Percentiles rank a stretch among this genome's conserved stretches.
Conservation (phyloP, 192 early-diverging fungal genomes). For the Entomortierella beljakovae region DNA sequence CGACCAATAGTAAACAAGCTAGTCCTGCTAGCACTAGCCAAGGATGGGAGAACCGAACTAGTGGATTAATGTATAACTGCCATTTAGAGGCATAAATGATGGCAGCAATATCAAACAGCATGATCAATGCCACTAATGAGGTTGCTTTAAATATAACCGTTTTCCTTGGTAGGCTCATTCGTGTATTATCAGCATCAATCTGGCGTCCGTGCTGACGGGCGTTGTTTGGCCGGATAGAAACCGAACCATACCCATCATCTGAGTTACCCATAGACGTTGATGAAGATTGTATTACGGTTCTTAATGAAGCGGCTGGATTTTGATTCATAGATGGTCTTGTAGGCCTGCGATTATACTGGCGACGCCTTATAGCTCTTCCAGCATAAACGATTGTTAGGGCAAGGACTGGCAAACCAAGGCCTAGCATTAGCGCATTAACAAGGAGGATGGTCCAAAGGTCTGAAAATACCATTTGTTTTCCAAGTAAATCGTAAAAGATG, state of each 20-base stretch:
- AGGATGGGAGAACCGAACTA: slow-evolving; percentile 21
- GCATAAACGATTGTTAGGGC: slow-evolving; percentile 1
- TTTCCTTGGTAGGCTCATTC: background rate
- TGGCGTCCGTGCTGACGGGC: slow-evolving; percentile 4
- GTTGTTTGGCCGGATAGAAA: background rate
- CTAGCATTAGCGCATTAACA: slow-evolving; percentile 16
- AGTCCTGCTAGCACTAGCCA: slow-evolving; percentile 31
- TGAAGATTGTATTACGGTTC: slow-evolving; percentile 25
- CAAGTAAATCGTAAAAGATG: slow-evolving; percentile 43
- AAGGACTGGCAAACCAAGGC: slow-evolving; percentile 34
- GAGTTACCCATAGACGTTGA: slow-evolving; percentile 21
- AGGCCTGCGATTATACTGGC: background rate
- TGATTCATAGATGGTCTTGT: background rate
- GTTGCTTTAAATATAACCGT: slow-evolving; percentile 3
- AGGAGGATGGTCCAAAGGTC: slow-evolving; percentile 29
- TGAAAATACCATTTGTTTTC: slow-evolving; percentile 19
- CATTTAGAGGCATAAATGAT: slow-evolving; percentile 8
- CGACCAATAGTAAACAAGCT: slow-evolving; percentile 2
- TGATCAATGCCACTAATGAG: slow-evolving; percentile 11
- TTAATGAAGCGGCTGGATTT: slow-evolving; percentile 12
- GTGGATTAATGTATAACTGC: slow-evolving; percentile 6
- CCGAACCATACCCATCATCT: slow-evolving; percentile 30
- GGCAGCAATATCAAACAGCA: slow-evolving; percentile 10
- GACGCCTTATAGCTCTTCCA: slow-evolving; percentile 14
- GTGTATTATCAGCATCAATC: background rate